phyloP scores from a whole-genome alignment of 345 rosid genomes.

The Syzygium oleosum region DNA sequence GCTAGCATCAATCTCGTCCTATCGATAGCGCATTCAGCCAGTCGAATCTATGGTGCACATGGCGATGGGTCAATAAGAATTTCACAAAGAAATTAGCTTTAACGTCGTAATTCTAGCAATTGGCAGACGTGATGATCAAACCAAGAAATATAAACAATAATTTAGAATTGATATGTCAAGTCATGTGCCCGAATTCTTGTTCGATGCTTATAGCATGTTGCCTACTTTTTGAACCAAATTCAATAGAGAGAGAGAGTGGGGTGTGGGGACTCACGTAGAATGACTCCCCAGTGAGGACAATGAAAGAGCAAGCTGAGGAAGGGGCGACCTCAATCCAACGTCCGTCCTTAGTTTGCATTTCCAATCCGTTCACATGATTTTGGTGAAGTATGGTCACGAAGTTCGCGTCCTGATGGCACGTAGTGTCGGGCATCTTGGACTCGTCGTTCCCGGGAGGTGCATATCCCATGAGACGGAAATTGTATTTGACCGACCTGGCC shows the following conservation, averaged over 20 bases:
- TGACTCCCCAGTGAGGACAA: constrained; percentile 7
- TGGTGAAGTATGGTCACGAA: constrained; percentile 8
- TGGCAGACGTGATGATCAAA: background rate
- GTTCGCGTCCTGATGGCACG: background rate
- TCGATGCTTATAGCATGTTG: background rate
- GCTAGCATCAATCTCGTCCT: background rate
- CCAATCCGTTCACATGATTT: constrained; percentile 5
- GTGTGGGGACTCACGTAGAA: background rate
- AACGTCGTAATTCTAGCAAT: background rate
- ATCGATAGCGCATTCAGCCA: background rate
- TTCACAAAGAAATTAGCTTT: background rate
- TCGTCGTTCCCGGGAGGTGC: background rate
- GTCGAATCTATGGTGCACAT: background rate
- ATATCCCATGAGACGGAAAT: background rate
- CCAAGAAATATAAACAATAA: background rate
- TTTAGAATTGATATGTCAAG: background rate
- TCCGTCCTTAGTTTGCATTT: constrained; percentile 2
- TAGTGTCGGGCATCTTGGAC: background rate
- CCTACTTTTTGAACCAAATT: background rate
- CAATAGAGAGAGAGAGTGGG: background rate
- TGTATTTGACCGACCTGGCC: background rate
- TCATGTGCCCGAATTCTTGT: background rate
- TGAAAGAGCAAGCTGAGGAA: constrained; percentile 1
- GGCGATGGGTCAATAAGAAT: background rate
- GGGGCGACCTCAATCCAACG: background rate